Percentiles rank a stretch among this genome's conserved stretches.
phyloP scores from a whole-genome alignment of 805 yeast species.

The Candida oleophila region DNA sequence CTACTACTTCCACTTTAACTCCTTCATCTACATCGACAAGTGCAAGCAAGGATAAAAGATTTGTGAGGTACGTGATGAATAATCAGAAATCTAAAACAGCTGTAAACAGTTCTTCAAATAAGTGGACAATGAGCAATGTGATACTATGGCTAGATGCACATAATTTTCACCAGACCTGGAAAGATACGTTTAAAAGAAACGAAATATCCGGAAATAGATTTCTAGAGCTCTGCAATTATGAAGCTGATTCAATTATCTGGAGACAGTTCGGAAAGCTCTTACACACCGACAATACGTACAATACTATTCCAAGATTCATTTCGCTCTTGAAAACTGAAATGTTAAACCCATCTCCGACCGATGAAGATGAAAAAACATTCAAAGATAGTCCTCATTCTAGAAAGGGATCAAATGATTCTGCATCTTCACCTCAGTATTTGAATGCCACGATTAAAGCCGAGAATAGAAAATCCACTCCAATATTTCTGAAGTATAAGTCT shows the following conservation, averaged over 20 bases:
- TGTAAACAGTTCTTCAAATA: slow-evolving; percentile 43
- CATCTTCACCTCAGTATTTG: slow-evolving; percentile 10
- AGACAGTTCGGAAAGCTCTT: slow-evolving; percentile 37
- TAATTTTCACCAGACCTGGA: slow-evolving; percentile 73
- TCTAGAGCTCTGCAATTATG: slow-evolving; percentile 66
- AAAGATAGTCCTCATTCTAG: slow-evolving; percentile 5
- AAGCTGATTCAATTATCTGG: slow-evolving; percentile 46
- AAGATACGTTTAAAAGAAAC: slow-evolving; percentile 55
- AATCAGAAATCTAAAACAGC: slow-evolving; percentile 21
- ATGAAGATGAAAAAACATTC: background rate
- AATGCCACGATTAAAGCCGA: slow-evolving; percentile 20
- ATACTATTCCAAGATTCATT: slow-evolving; percentile 51
- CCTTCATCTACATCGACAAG: slow-evolving; percentile 18
- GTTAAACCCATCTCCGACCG: background rate
- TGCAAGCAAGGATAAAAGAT: slow-evolving; percentile 37
- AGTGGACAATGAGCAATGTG: slow-evolving; percentile 75
- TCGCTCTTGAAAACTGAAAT: slow-evolving; percentile 17
- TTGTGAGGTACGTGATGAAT: slow-evolving; percentile 43
- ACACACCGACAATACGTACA: slow-evolving; percentile 43
- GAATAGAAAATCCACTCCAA: slow-evolving; percentile 31
- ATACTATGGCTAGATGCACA: slow-evolving; percentile 65
- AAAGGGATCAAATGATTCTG: slow-evolving; percentile 16
- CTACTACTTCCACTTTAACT: slow-evolving; percentile 30
- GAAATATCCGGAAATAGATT: slow-evolving; percentile 64
- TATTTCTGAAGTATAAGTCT: slow-evolving; percentile 23